These are phyloP conservation scores for Mucor mucedo DNA, from an alignment of 371 early-diverging fungal genomes.

Conservation along the genomic window DNA sequence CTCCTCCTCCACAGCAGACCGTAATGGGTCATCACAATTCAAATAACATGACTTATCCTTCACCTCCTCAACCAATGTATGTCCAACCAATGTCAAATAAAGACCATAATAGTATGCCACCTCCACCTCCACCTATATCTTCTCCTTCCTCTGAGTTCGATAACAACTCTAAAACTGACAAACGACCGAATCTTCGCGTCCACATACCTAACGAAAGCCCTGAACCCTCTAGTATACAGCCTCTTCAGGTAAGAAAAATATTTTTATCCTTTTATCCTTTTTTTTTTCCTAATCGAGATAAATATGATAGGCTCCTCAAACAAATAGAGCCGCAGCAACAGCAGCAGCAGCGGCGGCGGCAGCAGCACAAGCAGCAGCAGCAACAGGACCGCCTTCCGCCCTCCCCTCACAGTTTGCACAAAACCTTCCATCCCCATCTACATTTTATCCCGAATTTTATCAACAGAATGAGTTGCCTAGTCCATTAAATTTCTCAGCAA, in stretches of 20 bases:
- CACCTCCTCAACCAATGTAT: slow-evolving; percentile 30
- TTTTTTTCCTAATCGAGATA: no score
- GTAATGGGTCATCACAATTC: slow-evolving; percentile 12
- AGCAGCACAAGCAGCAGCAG: neutral
- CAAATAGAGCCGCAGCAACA: slow-evolving; percentile 10
- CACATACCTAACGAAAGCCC: slow-evolving; percentile 38
- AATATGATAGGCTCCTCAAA: neutral
- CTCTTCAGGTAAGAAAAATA: neutral
- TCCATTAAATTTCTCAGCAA: slow-evolving; percentile 64
- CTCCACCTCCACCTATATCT: slow-evolving; percentile 8
- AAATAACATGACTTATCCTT: slow-evolving; percentile 28
- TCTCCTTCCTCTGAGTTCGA: slow-evolving; percentile 16
- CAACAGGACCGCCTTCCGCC: slow-evolving; percentile 12
- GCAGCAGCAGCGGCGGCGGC: neutral
- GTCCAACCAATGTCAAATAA: slow-evolving; percentile 16
- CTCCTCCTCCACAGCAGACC: slow-evolving; percentile 16
- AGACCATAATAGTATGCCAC: neutral
- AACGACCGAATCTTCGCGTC: slow-evolving; percentile 53
- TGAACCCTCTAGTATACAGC: slow-evolving; percentile 12
- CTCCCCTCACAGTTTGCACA: slow-evolving; percentile 71
- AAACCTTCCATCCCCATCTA: slow-evolving; percentile 77
- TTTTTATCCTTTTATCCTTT: slow-evolving; percentile 1
- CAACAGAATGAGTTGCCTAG: slow-evolving; percentile 68
- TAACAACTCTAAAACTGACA: slow-evolving; percentile 13
- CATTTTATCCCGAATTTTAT: slow-evolving; percentile 79